phyloP scores from a whole-genome alignment of 1,139 yeast species.

The Yueomyces sp. region DNA sequence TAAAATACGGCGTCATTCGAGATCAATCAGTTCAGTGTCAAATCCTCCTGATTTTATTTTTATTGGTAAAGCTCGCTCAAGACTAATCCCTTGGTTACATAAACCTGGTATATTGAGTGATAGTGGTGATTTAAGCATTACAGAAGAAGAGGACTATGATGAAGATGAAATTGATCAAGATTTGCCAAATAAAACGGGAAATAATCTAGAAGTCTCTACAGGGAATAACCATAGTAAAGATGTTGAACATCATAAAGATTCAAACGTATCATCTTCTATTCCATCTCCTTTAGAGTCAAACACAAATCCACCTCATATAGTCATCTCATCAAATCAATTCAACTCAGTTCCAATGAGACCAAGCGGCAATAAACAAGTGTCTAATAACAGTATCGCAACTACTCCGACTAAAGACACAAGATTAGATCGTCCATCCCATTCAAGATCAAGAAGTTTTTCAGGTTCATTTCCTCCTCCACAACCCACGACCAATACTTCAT shows the following conservation, averaged over 20 bases:
- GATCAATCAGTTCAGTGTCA: slow-evolving; percentile 42
- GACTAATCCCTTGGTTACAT: slow-evolving; percentile 19
- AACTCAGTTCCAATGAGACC: not conserved
- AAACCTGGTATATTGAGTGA: slow-evolving; percentile 21
- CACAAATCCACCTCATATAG: not conserved
- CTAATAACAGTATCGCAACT: not conserved
- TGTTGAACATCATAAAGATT: slow-evolving; percentile 7
- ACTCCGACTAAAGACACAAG: not conserved
- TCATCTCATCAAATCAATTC: not conserved
- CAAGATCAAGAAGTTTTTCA: not conserved
- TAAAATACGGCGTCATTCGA: slow-evolving; percentile 39
- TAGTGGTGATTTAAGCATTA: slow-evolving; percentile 17
- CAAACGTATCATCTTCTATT: not conserved
- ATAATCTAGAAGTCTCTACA: not conserved
- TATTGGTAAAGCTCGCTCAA: slow-evolving; percentile 16
- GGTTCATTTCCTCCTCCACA: slow-evolving; percentile 8
- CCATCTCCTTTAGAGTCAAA: not conserved
- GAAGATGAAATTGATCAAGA: slow-evolving; percentile 8
- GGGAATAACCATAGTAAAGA: not conserved
- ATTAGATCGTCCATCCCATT: not conserved
- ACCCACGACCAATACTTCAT: not conserved
- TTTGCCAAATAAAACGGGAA: slow-evolving; percentile 6
- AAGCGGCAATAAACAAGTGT: not conserved
- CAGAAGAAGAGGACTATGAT: slow-evolving; percentile 21
- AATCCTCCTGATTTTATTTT: slow-evolving; percentile 38